A percentile compares a stretch with the other conserved stretches of the same genome.
phyloP scores from a whole-genome alignment of 176 grass and related monocot genomes.

The Hordeum vulgare region MorexV3_pseudomolecules_assembly NC_058524.1:343075272-343075771 shows the following conservation, averaged over 20 bases:
- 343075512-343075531: constrained; percentile 15
- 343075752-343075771: background rate
- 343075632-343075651: background rate
- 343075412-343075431: too few species aligned
- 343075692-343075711: constrained; percentile 18
- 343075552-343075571: constrained; percentile 16
- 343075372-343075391: too few species aligned
- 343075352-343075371: too few species aligned
- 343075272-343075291: background rate
- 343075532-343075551: constrained; percentile 10
- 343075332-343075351: too few species aligned
- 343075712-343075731: constrained; percentile 33
- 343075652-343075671: background rate
- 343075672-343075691: background rate
- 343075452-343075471: background rate
- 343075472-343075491: constrained; percentile 8
- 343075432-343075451: background rate
- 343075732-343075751: constrained; percentile 19
- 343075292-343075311: background rate
- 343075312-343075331: too few species aligned
- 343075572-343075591: too few species aligned
- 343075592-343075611: too few species aligned
- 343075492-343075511: constrained; percentile 4
- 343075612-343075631: constrained; percentile 17
- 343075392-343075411: too few species aligned